Evolutionary conservation across 495 filamentous ascomycete species (phyloP).

Genomic region (Sphaerosporella brunnea): DNA sequence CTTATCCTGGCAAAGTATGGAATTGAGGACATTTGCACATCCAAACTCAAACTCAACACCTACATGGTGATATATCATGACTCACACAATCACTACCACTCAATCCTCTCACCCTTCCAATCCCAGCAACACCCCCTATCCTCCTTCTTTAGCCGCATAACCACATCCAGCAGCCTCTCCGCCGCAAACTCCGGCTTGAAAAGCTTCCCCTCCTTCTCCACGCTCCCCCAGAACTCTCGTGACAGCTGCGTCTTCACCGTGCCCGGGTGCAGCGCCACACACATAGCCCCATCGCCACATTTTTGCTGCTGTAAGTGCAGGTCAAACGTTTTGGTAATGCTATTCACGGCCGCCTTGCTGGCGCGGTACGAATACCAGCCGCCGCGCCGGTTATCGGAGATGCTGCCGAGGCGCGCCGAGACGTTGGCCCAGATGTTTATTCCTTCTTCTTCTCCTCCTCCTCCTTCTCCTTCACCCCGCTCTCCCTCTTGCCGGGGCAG

Average conservation of each 20-base stretch:
- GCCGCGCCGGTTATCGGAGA: slow-evolving; percentile 48
- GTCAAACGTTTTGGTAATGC: slow-evolving; percentile 54
- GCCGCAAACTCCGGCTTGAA: slow-evolving; percentile 28
- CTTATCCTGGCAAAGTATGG: too few relatives aligned
- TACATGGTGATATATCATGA: too few relatives aligned
- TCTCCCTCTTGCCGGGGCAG: slow-evolving; percentile 31
- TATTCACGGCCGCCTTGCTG: slow-evolving; percentile 54
- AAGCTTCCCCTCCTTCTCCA: slow-evolving; percentile 28
- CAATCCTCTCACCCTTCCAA: slow-evolving; percentile 55
- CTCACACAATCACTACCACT: slow-evolving; percentile 12
- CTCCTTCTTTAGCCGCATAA: slow-evolving; percentile 30
- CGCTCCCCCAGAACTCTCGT: slow-evolving; percentile 48
- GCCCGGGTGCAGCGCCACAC: slow-evolving; percentile 61
- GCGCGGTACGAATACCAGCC: slow-evolving; percentile 66
- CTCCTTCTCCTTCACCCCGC: slow-evolving; percentile 5
- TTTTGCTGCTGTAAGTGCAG: slow-evolving; percentile 39
- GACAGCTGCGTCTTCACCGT: slow-evolving; percentile 64
- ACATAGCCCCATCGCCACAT: slow-evolving; percentile 42
- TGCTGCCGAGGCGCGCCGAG: slow-evolving; percentile 60
- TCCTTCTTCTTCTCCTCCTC: not conserved
- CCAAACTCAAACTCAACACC: too few relatives aligned
- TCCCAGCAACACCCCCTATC: slow-evolving; percentile 58
- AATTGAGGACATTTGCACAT: too few relatives aligned
- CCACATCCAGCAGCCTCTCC: slow-evolving; percentile 28
- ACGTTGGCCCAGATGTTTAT: slow-evolving; percentile 50